phyloP scores from a whole-genome alignment of 2,329 filamentous ascomycete species.

The Bipolaris victoriae region DNA sequence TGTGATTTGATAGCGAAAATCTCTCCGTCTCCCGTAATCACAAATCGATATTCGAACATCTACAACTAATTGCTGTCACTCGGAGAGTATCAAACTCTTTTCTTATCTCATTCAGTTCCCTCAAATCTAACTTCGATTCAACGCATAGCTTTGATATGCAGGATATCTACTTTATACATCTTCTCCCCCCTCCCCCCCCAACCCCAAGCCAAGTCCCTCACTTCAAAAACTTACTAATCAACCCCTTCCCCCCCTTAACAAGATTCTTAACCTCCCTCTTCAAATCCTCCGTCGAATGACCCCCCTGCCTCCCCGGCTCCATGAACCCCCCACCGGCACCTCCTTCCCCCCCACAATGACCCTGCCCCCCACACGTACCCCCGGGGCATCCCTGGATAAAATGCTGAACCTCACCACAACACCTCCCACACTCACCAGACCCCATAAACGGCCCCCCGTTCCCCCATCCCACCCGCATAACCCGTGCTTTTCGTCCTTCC shows the following conservation, averaged over 20 bases:
- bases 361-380: conserved; percentile 33
- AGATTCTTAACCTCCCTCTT: conserved; percentile 32
- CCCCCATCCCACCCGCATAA: conserved; percentile 52
- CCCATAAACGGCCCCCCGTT: conserved; percentile 53
- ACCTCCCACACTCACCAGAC: conserved; percentile 45
- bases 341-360: conserved; percentile 28
- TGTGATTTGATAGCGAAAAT: too few relatives aligned
- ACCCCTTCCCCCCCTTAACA: conserved; percentile 31
- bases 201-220: background rate
- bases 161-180: background rate
- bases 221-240: conserved; percentile 39
- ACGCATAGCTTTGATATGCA: too few relatives aligned
- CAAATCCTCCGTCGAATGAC: conserved; percentile 15
- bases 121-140: too few relatives aligned
- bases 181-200: background rate
- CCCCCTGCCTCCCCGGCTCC: conserved; percentile 24
- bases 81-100: too few relatives aligned
- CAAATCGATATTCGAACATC: too few relatives aligned
- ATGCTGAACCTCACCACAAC: conserved; percentile 42
- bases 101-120: too few relatives aligned
- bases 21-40: too few relatives aligned
- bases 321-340: conserved; percentile 23
- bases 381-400: conserved; percentile 41
- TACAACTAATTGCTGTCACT: too few relatives aligned
- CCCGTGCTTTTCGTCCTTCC: conserved; percentile 53